A percentile compares a stretch with the other conserved stretches of the same genome.
phyloP scores from a whole-genome alignment of 768 basidiomycete genomes.

The Crassisporium funariophilum region DNA sequence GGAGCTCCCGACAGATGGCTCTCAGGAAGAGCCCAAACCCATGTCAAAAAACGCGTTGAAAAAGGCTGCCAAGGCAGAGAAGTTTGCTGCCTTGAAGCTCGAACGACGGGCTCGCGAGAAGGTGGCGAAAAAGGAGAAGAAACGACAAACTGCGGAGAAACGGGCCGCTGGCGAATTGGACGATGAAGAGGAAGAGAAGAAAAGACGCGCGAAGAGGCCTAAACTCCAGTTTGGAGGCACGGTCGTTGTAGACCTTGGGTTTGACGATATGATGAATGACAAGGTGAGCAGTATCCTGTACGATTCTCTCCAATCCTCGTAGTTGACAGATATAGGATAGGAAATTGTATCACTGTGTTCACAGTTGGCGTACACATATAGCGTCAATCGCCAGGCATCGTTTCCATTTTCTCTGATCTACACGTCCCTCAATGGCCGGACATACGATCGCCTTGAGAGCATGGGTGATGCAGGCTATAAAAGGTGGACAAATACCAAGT shows the following conservation, averaged over 20 bases:
- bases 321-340: slow-evolving; percentile 42
- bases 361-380: slow-evolving; percentile 92
- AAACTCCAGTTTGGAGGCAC: slow-evolving; percentile 57
- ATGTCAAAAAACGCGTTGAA: slow-evolving; percentile 83
- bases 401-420: slow-evolving; percentile 76
- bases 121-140: slow-evolving; percentile 75
- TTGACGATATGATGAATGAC: slow-evolving; percentile 92
- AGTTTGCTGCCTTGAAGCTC: slow-evolving; percentile 64
- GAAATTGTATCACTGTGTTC: slow-evolving; percentile 89
- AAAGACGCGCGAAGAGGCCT: slow-evolving; percentile 42
- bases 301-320: slow-evolving; percentile 14
- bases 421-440: slow-evolving; percentile 78
- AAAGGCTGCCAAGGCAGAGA: slow-evolving; percentile 70
- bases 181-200: slow-evolving; percentile 41
- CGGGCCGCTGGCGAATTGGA: slow-evolving; percentile 66
- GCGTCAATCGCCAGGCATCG: slow-evolving; percentile 74
- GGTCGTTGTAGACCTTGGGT: slow-evolving; percentile 85
- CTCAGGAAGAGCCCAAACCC: slow-evolving; percentile 21
- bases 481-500: slow-evolving; percentile 82
- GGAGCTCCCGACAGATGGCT: slow-evolving; percentile 7
- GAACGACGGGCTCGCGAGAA: slow-evolving; percentile 79
- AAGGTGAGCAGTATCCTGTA: slow-evolving; percentile 60
- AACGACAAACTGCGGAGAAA: slow-evolving; percentile 57
- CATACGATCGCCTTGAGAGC: slow-evolving; percentile 62
- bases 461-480: slow-evolving; percentile 68